phyloP scores from a whole-genome alignment of 1,139 yeast species.

The Protomyces arabidopsidicola region DNA sequence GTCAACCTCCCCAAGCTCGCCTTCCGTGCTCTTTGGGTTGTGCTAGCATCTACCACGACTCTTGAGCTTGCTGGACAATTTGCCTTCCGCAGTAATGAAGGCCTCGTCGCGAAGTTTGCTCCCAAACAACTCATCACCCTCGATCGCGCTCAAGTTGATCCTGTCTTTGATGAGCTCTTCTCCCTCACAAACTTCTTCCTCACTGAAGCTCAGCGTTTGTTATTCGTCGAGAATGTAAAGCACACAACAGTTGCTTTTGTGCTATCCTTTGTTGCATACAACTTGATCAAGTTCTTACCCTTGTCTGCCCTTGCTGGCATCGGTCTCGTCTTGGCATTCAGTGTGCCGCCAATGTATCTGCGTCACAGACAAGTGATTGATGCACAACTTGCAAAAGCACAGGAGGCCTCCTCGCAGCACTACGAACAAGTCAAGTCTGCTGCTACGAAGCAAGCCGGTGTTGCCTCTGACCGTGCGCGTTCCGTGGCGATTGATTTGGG shows the following conservation, averaged over 20 bases:
- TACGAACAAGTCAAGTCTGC: conserved; percentile 9
- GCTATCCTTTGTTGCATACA: conserved; percentile 58
- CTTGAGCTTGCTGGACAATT: conserved; percentile 29
- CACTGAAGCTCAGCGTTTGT: conserved; percentile 51
- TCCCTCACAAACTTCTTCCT: conserved; percentile 34
- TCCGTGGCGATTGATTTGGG: conserved; percentile 19
- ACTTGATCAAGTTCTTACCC: conserved; percentile 72
- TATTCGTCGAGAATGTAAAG: conserved; percentile 64
- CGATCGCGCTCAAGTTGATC: conserved; percentile 33
- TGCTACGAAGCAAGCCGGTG: conserved; percentile 18
- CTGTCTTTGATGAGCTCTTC: conserved; percentile 37
- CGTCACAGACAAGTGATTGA: conserved; percentile 78
- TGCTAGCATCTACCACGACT: conserved; percentile 26
- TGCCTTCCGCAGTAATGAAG: conserved; percentile 21
- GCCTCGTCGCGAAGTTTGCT: conserved; percentile 27
- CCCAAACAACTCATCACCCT: conserved; percentile 19
- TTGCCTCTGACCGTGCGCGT: conserved; percentile 19
- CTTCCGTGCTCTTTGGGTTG: conserved; percentile 27
- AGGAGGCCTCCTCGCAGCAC: conserved; percentile 43
- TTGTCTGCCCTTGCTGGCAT: conserved; percentile 56
- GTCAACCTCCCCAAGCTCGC: conserved; percentile 28
- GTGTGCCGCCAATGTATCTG: conserved; percentile 69
- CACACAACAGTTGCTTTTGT: conserved; percentile 71
- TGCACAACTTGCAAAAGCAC: conserved; percentile 57
- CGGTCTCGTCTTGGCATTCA: conserved; percentile 59